These are phyloP conservation scores for Colletotrichum sp. DNA, from an alignment of 2,329 filamentous ascomycete genomes.

Conservation along the genomic window DNA sequence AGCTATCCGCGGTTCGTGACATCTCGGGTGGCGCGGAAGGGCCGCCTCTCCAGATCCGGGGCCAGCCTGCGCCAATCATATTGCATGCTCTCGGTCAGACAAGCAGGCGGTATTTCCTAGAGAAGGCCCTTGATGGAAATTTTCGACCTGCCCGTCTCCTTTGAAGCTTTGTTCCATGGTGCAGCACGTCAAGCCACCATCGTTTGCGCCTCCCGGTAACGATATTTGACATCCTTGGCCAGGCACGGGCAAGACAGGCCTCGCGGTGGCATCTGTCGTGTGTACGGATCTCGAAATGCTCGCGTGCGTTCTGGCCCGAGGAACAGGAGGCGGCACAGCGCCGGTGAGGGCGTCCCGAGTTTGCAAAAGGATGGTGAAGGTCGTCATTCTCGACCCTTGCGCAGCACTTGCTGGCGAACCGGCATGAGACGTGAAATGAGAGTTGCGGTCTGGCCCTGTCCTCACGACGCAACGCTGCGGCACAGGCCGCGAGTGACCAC, in stretches of 20 bases:
- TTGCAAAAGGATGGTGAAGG: neutral
- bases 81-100: neutral
- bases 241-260: neutral
- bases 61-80: neutral
- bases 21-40: neutral
- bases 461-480: neutral
- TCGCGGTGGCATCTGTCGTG: neutral
- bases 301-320: neutral
- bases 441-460: neutral
- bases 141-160: neutral
- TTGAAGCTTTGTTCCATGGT: neutral
- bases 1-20: neutral
- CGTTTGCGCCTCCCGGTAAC: neutral
- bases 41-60: neutral
- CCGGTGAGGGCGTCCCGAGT: neutral
- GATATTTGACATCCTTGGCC: neutral
- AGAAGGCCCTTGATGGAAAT: neutral
- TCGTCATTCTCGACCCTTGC: neutral
- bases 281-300: neutral
- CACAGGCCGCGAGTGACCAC: neutral
- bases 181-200: slow-evolving; percentile 2
- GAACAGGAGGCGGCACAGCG: slow-evolving; percentile 8
- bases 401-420: neutral
- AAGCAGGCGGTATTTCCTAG: neutral
- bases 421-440: neutral